A percentile compares a stretch with the other conserved stretches of the same genome.
These are phyloP conservation scores for Diaporthe citrichinensis DNA, from an alignment of 2,329 filamentous ascomycete species.

Conservation along the genomic window DNA sequence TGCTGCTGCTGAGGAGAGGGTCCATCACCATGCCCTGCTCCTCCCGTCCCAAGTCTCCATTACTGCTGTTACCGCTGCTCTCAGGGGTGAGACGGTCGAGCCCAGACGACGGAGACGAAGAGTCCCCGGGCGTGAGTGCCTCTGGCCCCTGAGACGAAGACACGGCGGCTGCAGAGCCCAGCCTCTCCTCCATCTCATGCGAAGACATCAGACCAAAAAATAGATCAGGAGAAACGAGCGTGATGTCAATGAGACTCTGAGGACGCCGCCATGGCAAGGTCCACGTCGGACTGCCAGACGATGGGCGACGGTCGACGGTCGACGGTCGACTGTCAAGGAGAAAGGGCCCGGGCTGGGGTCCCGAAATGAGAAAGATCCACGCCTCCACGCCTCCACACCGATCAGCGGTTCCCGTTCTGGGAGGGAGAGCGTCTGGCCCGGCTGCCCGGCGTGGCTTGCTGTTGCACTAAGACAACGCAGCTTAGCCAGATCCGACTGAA, in stretches of 20 bases:
- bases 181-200: background rate
- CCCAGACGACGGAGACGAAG: constrained; percentile 34
- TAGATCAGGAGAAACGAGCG: background rate
- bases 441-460: constrained; percentile 6
- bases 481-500: constrained; percentile 17
- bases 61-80: constrained; percentile 42
- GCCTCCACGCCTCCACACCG: constrained; percentile 22
- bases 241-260: background rate
- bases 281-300: background rate
- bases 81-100: constrained; percentile 44
- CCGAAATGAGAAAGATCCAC: constrained; percentile 5
- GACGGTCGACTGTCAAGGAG: background rate
- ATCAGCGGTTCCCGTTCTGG: constrained; percentile 8
- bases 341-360: background rate
- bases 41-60: constrained; percentile 19
- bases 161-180: background rate
- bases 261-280: constrained; percentile 13
- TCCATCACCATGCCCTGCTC: constrained; percentile 1
- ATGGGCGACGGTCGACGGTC: background rate
- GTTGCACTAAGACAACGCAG: constrained; percentile 13
- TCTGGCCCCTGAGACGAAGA: background rate
- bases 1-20: constrained; percentile 29
- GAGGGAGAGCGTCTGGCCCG: constrained; percentile 9
- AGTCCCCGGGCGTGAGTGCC: background rate
- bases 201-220: background rate